Conservation (phyloP, 768 basidiomycete genomes). For the Lactifluus rugatus region DNA sequence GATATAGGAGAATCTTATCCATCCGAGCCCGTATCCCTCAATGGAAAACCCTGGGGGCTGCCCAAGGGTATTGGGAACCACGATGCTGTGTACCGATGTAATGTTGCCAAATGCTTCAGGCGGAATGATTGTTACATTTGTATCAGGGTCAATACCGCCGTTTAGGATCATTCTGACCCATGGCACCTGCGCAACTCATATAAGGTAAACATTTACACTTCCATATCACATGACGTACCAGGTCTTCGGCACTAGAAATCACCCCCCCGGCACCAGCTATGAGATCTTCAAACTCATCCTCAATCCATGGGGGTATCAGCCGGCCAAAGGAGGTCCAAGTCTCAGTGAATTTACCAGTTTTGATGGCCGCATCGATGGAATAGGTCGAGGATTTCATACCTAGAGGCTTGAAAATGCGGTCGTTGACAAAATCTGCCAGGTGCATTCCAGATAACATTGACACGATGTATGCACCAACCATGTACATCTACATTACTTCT, state of each 20-base stretch:
- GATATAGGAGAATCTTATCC: slow-evolving; percentile 30
- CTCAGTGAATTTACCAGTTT: slow-evolving; percentile 27
- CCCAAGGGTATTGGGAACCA: slow-evolving; percentile 3
- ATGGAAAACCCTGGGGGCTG: slow-evolving; percentile 21
- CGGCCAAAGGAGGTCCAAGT: slow-evolving; percentile 28
- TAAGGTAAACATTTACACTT: background rate
- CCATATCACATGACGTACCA: slow-evolving; percentile 28
- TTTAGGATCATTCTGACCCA: slow-evolving; percentile 33
- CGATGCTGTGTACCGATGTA: slow-evolving; percentile 27
- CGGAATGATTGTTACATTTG: slow-evolving; percentile 29
- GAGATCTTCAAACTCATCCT: slow-evolving; percentile 21
- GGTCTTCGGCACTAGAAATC: slow-evolving; percentile 35
- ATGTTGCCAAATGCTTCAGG: slow-evolving; percentile 23
- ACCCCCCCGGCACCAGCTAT: slow-evolving; percentile 35
- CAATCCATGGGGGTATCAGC: slow-evolving; percentile 27
- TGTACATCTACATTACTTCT: slow-evolving; percentile 30
- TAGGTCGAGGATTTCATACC: slow-evolving; percentile 35
- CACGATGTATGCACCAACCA: slow-evolving; percentile 29
- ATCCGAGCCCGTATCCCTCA: slow-evolving; percentile 36
- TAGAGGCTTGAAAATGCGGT: slow-evolving; percentile 34
- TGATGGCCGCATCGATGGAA: slow-evolving; percentile 26
- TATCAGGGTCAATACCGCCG: slow-evolving; percentile 25
- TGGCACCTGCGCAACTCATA: slow-evolving; percentile 25
- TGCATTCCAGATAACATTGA: slow-evolving; percentile 25
- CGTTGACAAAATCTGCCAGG: slow-evolving; percentile 33